Evolutionary conservation across 2,329 filamentous ascomycete genomes (phyloP), one percentile per base, ranked within the genome.

Genomic region (Trichothecium roseum): DNA sequence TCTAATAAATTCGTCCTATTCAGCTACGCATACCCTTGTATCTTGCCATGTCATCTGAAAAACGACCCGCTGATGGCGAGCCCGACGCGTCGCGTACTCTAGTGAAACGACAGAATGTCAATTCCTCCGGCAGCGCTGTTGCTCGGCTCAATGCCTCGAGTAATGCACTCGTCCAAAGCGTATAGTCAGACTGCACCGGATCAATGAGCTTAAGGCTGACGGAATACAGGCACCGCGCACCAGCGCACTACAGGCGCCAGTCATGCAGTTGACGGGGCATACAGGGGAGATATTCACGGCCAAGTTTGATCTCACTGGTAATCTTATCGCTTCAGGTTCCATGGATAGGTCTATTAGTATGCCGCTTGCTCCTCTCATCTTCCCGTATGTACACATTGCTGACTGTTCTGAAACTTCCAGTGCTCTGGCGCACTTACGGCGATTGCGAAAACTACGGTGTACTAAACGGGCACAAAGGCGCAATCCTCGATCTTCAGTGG

Each of bases 361-460:
- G 81, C 63, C 17, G 5, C 2, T 30, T 28, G 5, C 14, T 2
- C 6, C 4, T 27, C 9, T 12, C 28, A 17, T 18, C 15, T n/a
- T 5, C 8, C 3, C 15, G 3, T 10, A 6, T 8, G 14, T 14
- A 16, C 8, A n/a, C 13, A 29, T 29, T 29, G 13, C 7, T 16
- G 28, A 29, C 13, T n/a, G 9, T 9, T 18, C 32, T 38, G 18
- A 35, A 15, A 5, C 20, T 8, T 8, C 5, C 40, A 93, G 85
- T 96, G 61, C 72, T 98, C 20, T 98, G 91, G 91, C 78, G 83
- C 50, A 93, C 88, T 2, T 87, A 89, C 42, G 89, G 87, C 50
- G 74, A 86, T 48, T 95, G 89, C 63, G 84, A 94, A 52, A 98
- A 98, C 62, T 95, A 95, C 52, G 88, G 89, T 40, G 65, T 84